Evolutionary conservation across 2,329 filamentous ascomycete genomes (phyloP), one percentile per base, ranked within the genome.

Genomic region (Septoria petroselini): DNA sequence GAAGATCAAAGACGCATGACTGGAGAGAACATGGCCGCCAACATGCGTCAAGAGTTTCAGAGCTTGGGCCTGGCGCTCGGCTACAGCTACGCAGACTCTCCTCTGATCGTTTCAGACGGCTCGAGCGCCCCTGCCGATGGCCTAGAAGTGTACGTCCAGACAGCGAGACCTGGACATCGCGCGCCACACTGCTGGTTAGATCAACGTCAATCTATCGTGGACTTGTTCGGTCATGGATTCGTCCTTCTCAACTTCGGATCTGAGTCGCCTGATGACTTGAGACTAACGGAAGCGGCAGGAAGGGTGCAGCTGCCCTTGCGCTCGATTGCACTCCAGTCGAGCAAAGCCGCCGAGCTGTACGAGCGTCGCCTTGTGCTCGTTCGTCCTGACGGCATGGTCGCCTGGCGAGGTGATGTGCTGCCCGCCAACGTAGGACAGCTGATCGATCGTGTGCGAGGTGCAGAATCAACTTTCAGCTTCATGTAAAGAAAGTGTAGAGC

Each of bases 21-120:
- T 18, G 44, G 34, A 23, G 33, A 47, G 15, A 30, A 21, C 33
- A 47, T 47, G 44, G 34, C 44, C 15, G 44, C 34, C 11, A 40
- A 39, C 34, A 47, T 47, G 44, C 44, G 44, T 12, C 34, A 41
- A 14, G 34, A 47, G 31, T 46, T 46, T 4, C 43, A 46, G 19
- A 33, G 23, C 25, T 23, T 42, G 6, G 46, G 46, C 12, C 37
- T 49, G 8, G 46, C 37, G 19, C n/a, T 42, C 27, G 46, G 46
- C 12, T 42, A 49, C 38, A 33, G 21, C 18, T 49, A 49, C 23
- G 37, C 25, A 8, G 27, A 33, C 21, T 42, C 37, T 15, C 25
- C 38, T 5, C 17, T 49, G 7, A 18, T 49, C 21, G 46, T 42
- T 4, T 12, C 37, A 19, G 37, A 49, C 18, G 37, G 27, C 9